Conservation (phyloP, 192 early-diverging fungal genomes). For the Backusella macrospora region DNA sequence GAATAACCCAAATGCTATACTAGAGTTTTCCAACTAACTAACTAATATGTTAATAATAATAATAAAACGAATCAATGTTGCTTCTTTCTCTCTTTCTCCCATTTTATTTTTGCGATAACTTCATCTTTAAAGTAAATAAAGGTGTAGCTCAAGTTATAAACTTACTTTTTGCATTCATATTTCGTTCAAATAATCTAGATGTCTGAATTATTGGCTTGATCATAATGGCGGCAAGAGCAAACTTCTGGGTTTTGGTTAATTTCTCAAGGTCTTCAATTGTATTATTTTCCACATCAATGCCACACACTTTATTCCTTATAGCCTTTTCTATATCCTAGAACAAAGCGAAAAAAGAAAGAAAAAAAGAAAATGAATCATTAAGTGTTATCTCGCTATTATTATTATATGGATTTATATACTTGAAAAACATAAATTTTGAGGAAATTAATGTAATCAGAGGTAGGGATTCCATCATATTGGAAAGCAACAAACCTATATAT, state of each 20-base stretch:
- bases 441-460: constrained; percentile 39
- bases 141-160: constrained; percentile 68
- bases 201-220: neutral
- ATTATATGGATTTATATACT: neutral
- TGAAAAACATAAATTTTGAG: constrained; percentile 51
- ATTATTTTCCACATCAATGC: constrained; percentile 67
- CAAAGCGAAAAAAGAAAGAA: neutral
- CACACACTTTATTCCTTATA: constrained; percentile 47
- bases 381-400: neutral
- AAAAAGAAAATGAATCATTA: neutral
- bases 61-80: neutral
- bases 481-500: constrained; percentile 32
- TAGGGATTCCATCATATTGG: neutral
- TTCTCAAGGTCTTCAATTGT: constrained; percentile 39
- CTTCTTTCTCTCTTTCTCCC: constrained; percentile 9
- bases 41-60: too few species aligned
- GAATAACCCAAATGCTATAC: too few species aligned
- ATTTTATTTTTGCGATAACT: constrained; percentile 24
- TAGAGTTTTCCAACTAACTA: too few species aligned
- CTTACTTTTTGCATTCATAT: too few species aligned
- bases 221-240: constrained; percentile 57
- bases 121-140: constrained; percentile 44
- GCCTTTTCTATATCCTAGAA: constrained; percentile 34
- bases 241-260: constrained; percentile 19
- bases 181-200: too few species aligned